These are phyloP conservation scores for Triticum dicoccoides DNA, from an alignment of 176 grass and related monocot species.

Conservation along the genomic window DNA sequence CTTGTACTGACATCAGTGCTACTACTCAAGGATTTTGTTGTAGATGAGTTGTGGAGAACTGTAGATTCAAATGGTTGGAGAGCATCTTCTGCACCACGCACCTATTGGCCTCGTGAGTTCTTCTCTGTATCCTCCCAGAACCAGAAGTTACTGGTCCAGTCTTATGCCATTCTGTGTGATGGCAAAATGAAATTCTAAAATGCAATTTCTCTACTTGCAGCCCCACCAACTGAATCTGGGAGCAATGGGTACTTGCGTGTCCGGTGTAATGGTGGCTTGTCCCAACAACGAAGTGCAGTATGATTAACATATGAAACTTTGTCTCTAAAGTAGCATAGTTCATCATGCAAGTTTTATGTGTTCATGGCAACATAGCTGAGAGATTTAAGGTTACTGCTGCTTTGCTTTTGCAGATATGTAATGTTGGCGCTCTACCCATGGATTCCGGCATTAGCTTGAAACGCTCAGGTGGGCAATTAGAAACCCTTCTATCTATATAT, in stretches of 20 bases:
- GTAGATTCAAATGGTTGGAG: constrained; percentile 89
- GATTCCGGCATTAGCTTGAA: too few relatives aligned
- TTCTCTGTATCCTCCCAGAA: neutral
- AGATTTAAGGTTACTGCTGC: constrained; percentile 13
- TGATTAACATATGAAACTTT: constrained; percentile 33
- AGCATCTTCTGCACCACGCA: constrained; percentile 87
- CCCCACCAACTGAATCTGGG: constrained; percentile 70
- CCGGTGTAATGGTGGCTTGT: constrained; percentile 95
- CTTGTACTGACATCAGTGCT: constrained; percentile 35
- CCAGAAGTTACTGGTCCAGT: neutral
- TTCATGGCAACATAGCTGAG: constrained; percentile 30
- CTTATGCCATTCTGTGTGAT: neutral
- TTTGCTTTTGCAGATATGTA: constrained; percentile 83
- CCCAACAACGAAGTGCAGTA: constrained; percentile 95
- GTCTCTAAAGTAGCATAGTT: constrained; percentile 18
- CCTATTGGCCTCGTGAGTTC: constrained; percentile 73
- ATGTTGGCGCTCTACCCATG: constrained; percentile 42
- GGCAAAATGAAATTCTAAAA: constrained; percentile 21
- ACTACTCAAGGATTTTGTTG: constrained; percentile 64
- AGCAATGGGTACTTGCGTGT: constrained; percentile 84
- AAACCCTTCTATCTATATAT: too few relatives aligned
- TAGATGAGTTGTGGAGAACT: constrained; percentile 79
- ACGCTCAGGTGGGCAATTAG: too few relatives aligned
- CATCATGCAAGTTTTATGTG: constrained; percentile 8
- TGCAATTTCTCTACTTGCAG: constrained; percentile 49